Percentiles rank a stretch among this genome's conserved stretches.
These are phyloP conservation scores for Leccinellum luteum DNA, from an alignment of 768 basidiomycete species.

Conservation along the genomic window DNA sequence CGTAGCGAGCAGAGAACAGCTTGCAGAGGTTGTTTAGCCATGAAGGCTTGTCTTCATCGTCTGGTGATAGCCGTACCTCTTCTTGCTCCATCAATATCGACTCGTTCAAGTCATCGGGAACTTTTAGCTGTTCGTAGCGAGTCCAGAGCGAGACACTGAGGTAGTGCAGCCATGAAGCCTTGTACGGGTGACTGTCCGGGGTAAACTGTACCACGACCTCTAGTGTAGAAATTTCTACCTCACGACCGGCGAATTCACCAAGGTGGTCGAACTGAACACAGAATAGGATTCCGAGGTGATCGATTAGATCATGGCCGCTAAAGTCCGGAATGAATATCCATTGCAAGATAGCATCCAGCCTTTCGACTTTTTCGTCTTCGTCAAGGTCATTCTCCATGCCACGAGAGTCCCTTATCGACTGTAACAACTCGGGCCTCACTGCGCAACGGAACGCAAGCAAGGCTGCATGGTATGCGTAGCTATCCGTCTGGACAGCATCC, in stretches of 20 bases:
- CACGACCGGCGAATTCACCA: not conserved
- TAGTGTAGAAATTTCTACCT: not conserved
- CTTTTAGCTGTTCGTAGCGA: not conserved
- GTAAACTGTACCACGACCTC: not conserved
- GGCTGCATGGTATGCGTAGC: not conserved
- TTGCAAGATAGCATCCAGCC: not conserved
- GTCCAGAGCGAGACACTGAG: not conserved
- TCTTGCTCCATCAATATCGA: not conserved
- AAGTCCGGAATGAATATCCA: not conserved
- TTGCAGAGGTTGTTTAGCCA: not conserved
- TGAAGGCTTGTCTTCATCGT: not conserved
- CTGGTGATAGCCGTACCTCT: not conserved
- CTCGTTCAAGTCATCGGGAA: not conserved
- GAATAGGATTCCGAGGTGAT: not conserved
- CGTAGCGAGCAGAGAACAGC: not conserved
- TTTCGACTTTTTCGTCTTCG: not conserved
- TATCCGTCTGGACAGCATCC: not conserved
- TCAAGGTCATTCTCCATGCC: not conserved
- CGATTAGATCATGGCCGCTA: not conserved
- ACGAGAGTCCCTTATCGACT: not conserved
- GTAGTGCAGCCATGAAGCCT: not conserved
- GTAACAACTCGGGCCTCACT: not conserved
- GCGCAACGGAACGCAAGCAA: not conserved
- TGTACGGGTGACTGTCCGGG: not conserved
- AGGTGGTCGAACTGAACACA: not conserved